Conservation (phyloP, 2,329 filamentous ascomycete genomes). For the Neospermospora avenae region DNA sequence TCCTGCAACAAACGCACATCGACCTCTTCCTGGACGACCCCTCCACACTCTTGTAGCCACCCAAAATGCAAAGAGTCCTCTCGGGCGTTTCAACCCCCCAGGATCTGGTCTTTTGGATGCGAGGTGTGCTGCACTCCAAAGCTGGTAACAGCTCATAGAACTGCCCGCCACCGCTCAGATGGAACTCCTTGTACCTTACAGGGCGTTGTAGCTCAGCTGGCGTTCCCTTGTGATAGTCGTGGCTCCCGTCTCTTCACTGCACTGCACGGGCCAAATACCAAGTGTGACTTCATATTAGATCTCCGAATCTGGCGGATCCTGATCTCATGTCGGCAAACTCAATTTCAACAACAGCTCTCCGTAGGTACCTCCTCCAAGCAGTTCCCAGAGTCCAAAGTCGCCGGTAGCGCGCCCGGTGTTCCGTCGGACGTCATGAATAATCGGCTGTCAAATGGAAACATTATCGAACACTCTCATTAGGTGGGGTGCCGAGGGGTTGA, state of each 20-base stretch:
- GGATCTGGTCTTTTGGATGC: not conserved
- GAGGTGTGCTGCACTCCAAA: constrained; percentile 4
- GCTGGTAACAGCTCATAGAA: constrained; percentile 2
- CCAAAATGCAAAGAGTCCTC: constrained; percentile 5
- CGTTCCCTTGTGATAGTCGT: too few relatives aligned
- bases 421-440: constrained; percentile 20
- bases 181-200: constrained; percentile 16
- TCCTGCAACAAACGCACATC: constrained; percentile 7
- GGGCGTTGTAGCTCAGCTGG: not conserved
- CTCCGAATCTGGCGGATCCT: constrained; percentile 11
- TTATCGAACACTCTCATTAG: constrained; percentile 10
- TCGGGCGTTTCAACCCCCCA: constrained; percentile 12
- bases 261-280: constrained; percentile 12
- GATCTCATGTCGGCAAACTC: constrained; percentile 14
- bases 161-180: not conserved
- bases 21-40: constrained; percentile 9
- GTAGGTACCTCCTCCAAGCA: not conserved
- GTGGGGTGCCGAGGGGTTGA: constrained; percentile 11
- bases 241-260: constrained; percentile 11
- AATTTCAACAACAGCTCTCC: constrained; percentile 16
- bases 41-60: constrained; percentile 10
- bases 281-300: constrained; percentile 16
- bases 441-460: not conserved
- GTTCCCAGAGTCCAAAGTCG: not conserved
- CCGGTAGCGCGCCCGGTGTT: constrained; percentile 12